Evolutionary conservation across 495 filamentous ascomycete genomes (phyloP).

Genomic region (Xylaria sp.): DNA sequence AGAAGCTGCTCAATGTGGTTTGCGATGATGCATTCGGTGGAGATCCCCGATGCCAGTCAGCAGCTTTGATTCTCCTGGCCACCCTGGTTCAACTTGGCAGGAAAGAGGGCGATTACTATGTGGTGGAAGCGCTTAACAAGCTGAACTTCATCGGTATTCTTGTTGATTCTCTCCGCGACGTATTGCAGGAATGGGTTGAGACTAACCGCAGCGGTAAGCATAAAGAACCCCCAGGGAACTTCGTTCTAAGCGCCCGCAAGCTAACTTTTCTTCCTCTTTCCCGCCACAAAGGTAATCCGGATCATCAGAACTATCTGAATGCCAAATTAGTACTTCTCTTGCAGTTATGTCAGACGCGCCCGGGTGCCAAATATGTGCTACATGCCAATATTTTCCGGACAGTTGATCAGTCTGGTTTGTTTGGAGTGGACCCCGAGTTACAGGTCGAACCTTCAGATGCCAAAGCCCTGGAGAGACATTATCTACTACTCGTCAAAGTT

Average conservation of each 20-base stretch:
- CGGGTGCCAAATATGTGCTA: conserved; percentile 79
- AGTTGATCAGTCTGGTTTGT: conserved; percentile 78
- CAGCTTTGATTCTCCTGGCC: conserved; percentile 77
- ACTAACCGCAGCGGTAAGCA: conserved; percentile 41
- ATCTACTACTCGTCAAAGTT: conserved; percentile 79
- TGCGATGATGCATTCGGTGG: conserved; percentile 94
- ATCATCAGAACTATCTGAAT: conserved; percentile 66
- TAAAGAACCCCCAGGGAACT: neutral
- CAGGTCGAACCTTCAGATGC: conserved; percentile 64
- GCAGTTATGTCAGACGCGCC: conserved; percentile 78
- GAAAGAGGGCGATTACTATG: conserved; percentile 66
- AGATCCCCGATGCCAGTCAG: conserved; percentile 78
- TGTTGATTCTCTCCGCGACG: conserved; percentile 78
- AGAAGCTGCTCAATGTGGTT: conserved; percentile 79
- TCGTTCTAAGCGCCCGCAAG: neutral
- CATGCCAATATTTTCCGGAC: conserved; percentile 89
- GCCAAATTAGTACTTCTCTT: conserved; percentile 84
- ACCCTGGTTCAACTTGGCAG: conserved; percentile 73
- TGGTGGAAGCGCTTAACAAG: conserved; percentile 79
- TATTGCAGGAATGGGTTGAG: conserved; percentile 66
- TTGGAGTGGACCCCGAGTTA: conserved; percentile 91
- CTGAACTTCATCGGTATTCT: conserved; percentile 91
- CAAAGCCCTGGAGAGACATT: conserved; percentile 78
- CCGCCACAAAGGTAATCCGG: conserved; percentile 34
- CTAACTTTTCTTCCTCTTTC: conserved; percentile 29